Conservation (phyloP, 1,139 yeast genomes). For the Sugiyamaella pinicola region DNA sequence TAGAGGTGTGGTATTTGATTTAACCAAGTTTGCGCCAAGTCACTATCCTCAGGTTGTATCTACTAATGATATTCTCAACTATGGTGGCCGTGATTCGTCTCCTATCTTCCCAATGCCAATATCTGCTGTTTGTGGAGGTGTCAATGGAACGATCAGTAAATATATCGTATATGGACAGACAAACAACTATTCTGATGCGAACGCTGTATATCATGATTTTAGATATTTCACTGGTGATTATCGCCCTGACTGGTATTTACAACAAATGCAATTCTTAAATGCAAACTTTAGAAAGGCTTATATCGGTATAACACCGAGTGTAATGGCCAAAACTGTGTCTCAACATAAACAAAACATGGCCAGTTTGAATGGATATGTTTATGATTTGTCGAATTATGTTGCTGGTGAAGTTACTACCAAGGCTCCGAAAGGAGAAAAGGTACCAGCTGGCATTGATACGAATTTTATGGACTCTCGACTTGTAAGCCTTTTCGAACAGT, state of each 20-base stretch:
- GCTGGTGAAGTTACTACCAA: conserved; percentile 43
- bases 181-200: conserved; percentile 43
- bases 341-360: conserved; percentile 37
- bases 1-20: conserved; percentile 46
- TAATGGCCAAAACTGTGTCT: conserved; percentile 35
- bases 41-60: conserved; percentile 47
- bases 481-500: conserved; percentile 39
- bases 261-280: conserved; percentile 44
- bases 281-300: conserved; percentile 43
- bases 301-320: conserved; percentile 44
- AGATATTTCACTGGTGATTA: conserved; percentile 44
- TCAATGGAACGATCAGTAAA: conserved; percentile 40
- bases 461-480: conserved; percentile 41
- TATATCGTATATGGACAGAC: conserved; percentile 44
- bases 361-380: conserved; percentile 43
- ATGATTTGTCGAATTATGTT: conserved; percentile 44
- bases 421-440: conserved; percentile 38
- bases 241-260: conserved; percentile 48
- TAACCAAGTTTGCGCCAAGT: conserved; percentile 43
- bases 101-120: conserved; percentile 46
- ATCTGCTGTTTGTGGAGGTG: conserved; percentile 45
- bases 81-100: conserved; percentile 44
- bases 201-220: conserved; percentile 48
- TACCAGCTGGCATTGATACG: conserved; percentile 34
- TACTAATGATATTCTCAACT: conserved; percentile 38